Evolutionary conservation across 345 rosid species (phyloP).

Genomic region (Citrus sinensis): DVS_A1.0 CM039169.1:30480501-30481000

Average conservation of each 20-base stretch:
- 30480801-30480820: neutral
- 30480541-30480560: neutral
- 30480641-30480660: neutral
- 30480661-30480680: slow-evolving; percentile 23
- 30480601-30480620: neutral
- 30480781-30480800: slow-evolving; percentile 46
- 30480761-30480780: slow-evolving; percentile 55
- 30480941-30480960: slow-evolving; percentile 53
- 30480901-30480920: slow-evolving; percentile 58
- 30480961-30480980: slow-evolving; percentile 58
- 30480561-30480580: neutral
- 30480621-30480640: neutral
- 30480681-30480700: slow-evolving; percentile 28
- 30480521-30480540: neutral
- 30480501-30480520: neutral
- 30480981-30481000: slow-evolving; percentile 51
- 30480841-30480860: neutral
- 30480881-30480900: slow-evolving; percentile 45
- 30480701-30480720: slow-evolving; percentile 50
- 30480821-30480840: neutral
- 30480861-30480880: neutral
- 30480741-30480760: slow-evolving; percentile 35
- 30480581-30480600: neutral
- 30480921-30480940: slow-evolving; percentile 67
- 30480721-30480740: slow-evolving; percentile 42